Evolutionary conservation across 139 green algal species (phyloP).

Genomic region (Asterochloris erici): DNA sequence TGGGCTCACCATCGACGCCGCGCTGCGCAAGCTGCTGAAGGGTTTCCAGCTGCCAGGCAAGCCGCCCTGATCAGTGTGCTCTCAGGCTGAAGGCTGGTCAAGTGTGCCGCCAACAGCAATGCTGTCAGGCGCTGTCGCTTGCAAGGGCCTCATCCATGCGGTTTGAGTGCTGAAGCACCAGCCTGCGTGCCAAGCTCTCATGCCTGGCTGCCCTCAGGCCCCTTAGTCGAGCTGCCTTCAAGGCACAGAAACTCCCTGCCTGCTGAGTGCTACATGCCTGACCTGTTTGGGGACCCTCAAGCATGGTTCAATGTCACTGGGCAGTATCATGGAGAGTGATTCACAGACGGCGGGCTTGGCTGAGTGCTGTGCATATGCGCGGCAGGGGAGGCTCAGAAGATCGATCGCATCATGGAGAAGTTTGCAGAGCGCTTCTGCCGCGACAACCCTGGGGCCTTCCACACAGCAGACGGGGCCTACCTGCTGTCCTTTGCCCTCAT

Average conservation of each 20-base stretch:
- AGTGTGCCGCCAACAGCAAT: background rate
- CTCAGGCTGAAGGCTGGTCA: background rate
- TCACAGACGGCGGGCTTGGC: background rate
- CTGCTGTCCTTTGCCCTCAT: slow-evolving; percentile 88
- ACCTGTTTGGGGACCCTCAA: background rate
- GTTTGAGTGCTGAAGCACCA: too few relatives aligned
- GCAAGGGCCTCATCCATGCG: too few relatives aligned
- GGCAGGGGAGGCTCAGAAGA: slow-evolving; percentile 83
- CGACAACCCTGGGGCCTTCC: slow-evolving; percentile 71
- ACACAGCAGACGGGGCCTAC: slow-evolving; percentile 79
- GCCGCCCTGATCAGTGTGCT: background rate
- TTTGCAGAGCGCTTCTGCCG: slow-evolving; percentile 76
- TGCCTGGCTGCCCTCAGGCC: too few relatives aligned
- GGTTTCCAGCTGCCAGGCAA: slow-evolving; percentile 56
- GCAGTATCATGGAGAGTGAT: background rate
- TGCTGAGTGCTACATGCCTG: background rate
- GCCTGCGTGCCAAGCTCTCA: too few relatives aligned
- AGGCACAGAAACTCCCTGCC: too few relatives aligned
- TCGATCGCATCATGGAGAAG: slow-evolving; percentile 92
- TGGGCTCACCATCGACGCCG: slow-evolving; percentile 61
- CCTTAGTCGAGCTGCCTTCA: too few relatives aligned
- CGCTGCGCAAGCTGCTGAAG: slow-evolving; percentile 65
- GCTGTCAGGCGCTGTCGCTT: too few relatives aligned
- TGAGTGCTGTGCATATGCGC: background rate
- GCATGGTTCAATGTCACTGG: background rate